A percentile compares a stretch with the other conserved stretches of the same genome.
Conservation (phyloP, 2,329 filamentous ascomycete genomes). For the Alternaria postmessia region DNA sequence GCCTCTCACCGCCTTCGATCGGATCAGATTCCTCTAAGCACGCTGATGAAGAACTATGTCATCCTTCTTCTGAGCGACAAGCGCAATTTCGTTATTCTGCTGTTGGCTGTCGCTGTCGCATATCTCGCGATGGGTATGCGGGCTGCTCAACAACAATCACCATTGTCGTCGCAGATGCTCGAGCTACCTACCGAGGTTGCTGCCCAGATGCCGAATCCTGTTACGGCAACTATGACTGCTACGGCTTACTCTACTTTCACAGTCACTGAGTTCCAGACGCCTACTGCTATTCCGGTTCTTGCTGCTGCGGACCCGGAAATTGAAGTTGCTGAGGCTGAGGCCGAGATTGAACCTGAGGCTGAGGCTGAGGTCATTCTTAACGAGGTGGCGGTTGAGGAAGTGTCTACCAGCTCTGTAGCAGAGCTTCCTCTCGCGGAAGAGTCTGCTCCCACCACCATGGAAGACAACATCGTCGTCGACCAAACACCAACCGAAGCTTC, state of each 20-base stretch:
- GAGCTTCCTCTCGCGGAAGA: background rate
- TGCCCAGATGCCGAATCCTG: slow-evolving; percentile 23
- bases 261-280: slow-evolving; percentile 31
- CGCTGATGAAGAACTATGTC: slow-evolving; percentile 63
- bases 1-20: slow-evolving; percentile 20
- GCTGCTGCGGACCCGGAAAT: background rate
- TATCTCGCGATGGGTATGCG: slow-evolving; percentile 48
- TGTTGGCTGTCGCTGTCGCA: slow-evolving; percentile 56
- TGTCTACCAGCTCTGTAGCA: background rate
- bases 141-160: slow-evolving; percentile 18
- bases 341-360: background rate
- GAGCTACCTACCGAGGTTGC: background rate
- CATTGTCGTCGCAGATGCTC: slow-evolving; percentile 3
- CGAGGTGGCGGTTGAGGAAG: background rate
- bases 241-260: slow-evolving; percentile 39
- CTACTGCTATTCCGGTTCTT: slow-evolving; percentile 7
- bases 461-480: background rate
- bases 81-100: slow-evolving; percentile 60
- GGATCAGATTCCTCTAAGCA: slow-evolving; percentile 60
- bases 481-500: background rate
- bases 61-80: slow-evolving; percentile 61
- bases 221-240: slow-evolving; percentile 33
- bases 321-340: background rate
- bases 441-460: background rate
- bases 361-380: background rate